A percentile compares a stretch with the other conserved stretches of the same genome.
Conservation (phyloP, 768 basidiomycete genomes). For the Pisolithus orientalis region DNA sequence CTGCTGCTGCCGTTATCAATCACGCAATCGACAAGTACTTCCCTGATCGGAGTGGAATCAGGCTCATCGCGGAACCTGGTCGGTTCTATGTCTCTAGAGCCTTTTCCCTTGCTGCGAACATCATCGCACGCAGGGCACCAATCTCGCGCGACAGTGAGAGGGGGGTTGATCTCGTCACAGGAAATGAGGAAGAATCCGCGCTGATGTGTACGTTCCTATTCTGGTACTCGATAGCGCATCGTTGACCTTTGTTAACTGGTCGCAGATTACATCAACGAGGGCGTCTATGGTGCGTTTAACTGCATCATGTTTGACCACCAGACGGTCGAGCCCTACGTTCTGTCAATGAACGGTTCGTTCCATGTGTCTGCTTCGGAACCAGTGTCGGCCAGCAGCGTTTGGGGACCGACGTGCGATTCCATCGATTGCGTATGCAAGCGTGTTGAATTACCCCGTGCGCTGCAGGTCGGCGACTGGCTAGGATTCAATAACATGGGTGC, state of each 20-base stretch:
- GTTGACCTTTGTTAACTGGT: neutral
- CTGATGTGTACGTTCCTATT: constrained; percentile 81
- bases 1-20: constrained; percentile 64
- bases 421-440: constrained; percentile 84
- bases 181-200: constrained; percentile 35
- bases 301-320: constrained; percentile 98
- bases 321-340: constrained; percentile 75
- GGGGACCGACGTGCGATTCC: constrained; percentile 99
- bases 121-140: constrained; percentile 82
- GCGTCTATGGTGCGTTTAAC: constrained; percentile 96
- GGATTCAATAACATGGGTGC: constrained; percentile 99
- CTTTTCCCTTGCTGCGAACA: constrained; percentile 86
- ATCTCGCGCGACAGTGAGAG: constrained; percentile 29
- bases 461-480: constrained; percentile 95
- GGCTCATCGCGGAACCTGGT: constrained; percentile 94
- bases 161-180: constrained; percentile 8
- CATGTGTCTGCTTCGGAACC: constrained; percentile 32
- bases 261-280: constrained; percentile 99
- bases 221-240: constrained; percentile 10
- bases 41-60: constrained; percentile 59
- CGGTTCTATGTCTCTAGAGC: constrained; percentile 90
- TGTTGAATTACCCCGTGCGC: constrained; percentile 53
- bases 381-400: constrained; percentile 63
- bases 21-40: constrained; percentile 75
- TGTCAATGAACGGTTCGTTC: constrained; percentile 65